Conservation (phyloP, 1,284 basidiomycete species). For the Gymnopus androsaceus region DNA sequence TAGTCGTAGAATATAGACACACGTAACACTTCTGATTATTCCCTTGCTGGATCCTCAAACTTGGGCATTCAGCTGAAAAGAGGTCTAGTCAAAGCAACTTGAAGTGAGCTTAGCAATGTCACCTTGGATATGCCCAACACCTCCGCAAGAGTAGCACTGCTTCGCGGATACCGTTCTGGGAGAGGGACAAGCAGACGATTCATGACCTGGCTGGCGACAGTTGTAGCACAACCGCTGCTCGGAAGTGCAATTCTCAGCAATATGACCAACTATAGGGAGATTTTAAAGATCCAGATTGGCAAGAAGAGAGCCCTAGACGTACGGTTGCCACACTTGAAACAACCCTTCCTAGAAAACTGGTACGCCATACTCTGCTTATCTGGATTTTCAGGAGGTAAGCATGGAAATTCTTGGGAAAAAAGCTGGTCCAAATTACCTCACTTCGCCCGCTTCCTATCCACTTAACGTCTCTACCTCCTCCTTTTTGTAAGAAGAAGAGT, state of each 20-base stretch:
- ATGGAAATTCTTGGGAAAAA: neutral
- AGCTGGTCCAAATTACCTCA: conserved; percentile 12
- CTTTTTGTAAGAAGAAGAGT: conserved; percentile 39
- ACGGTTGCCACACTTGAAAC: conserved; percentile 86
- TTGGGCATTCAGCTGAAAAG: conserved; percentile 77
- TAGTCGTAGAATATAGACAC: conserved; percentile 30
- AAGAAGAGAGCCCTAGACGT: conserved; percentile 36
- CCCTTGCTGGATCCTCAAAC: conserved; percentile 64
- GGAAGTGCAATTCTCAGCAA: conserved; percentile 87
- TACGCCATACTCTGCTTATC: conserved; percentile 52
- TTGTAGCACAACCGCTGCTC: conserved; percentile 90
- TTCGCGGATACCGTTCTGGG: conserved; percentile 74
- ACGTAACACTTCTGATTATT: conserved; percentile 84
- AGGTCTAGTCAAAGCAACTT: neutral
- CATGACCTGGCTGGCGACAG: conserved; percentile 87
- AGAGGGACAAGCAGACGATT: conserved; percentile 84
- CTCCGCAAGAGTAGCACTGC: conserved; percentile 81
- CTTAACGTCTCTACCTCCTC: conserved; percentile 50
- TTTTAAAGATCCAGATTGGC: conserved; percentile 19
- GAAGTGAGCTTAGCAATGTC: neutral
- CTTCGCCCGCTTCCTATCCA: conserved; percentile 45
- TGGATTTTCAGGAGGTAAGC: conserved; percentile 8
- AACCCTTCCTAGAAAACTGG: conserved; percentile 80
- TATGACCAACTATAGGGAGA: conserved; percentile 73
- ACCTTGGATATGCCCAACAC: conserved; percentile 72